A percentile compares a stretch with the other conserved stretches of the same genome.
Evolutionary conservation across 768 basidiomycete species (phyloP).

Genomic region (Inosperma sp.): DNA sequence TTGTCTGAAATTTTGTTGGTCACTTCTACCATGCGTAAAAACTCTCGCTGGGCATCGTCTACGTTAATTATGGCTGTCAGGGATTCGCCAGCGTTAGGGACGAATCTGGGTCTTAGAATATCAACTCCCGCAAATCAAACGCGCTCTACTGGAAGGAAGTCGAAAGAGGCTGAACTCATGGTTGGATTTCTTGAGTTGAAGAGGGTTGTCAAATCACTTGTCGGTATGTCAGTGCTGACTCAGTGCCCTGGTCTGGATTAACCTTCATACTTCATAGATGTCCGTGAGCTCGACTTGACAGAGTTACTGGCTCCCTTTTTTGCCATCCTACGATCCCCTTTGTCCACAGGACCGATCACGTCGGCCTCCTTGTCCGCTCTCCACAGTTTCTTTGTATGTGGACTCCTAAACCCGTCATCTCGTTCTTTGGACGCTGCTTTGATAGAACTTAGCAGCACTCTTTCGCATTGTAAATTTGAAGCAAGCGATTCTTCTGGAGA

Average conservation of each 20-base stretch:
- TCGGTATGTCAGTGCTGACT: constrained; percentile 44
- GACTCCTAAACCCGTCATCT: constrained; percentile 59
- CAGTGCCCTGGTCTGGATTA: background rate
- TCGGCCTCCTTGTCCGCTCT: constrained; percentile 88
- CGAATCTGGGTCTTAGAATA: constrained; percentile 68
- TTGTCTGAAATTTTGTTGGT: constrained; percentile 89
- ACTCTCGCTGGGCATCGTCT: constrained; percentile 90
- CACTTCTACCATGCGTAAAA: constrained; percentile 94
- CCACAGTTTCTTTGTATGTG: constrained; percentile 81
- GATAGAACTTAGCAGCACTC: constrained; percentile 78
- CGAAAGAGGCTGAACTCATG: constrained; percentile 82
- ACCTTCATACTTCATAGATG: constrained; percentile 40
- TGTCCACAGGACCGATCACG: constrained; percentile 96
- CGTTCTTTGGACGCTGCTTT: constrained; percentile 60
- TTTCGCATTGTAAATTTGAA: constrained; percentile 97
- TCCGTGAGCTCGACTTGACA: constrained; percentile 52
- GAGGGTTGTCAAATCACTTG: constrained; percentile 62
- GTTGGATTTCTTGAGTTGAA: constrained; percentile 84
- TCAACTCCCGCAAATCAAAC: constrained; percentile 43
- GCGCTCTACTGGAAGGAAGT: constrained; percentile 45
- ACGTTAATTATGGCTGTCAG: constrained; percentile 56
- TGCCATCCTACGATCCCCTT: constrained; percentile 84
- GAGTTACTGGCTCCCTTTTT: constrained; percentile 83
- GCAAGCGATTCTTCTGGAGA: constrained; percentile 96
- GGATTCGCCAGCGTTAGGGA: constrained; percentile 67